phyloP scores from a whole-genome alignment of 257 asterid species.

The Dorcoceras hygrometricum region DNA sequence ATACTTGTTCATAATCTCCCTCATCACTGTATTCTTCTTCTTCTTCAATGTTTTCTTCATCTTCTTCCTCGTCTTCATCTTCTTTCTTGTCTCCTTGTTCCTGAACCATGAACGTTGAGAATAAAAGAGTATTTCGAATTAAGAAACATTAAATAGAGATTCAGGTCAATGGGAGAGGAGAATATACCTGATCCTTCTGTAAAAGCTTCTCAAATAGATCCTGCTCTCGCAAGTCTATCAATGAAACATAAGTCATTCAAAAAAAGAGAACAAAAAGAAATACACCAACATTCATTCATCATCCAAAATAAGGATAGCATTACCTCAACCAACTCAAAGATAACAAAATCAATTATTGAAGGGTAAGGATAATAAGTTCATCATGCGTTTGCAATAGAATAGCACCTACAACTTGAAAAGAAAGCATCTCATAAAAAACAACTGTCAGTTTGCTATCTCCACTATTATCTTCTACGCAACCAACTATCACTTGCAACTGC shows the following conservation, averaged over 20 bases:
- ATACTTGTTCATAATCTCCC: slow-evolving; percentile 68
- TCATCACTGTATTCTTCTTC: slow-evolving; percentile 57
- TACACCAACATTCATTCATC: neutral
- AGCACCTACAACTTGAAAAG: neutral
- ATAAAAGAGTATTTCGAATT: neutral
- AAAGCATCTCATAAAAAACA: neutral
- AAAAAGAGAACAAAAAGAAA: neutral
- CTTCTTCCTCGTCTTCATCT: slow-evolving; percentile 54
- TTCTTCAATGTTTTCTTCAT: slow-evolving; percentile 36
- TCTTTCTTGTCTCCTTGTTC: slow-evolving; percentile 44
- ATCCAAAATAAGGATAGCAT: neutral
- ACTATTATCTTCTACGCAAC: no score
- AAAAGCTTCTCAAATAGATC: slow-evolving; percentile 59
- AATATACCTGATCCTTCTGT: slow-evolving; percentile 36
- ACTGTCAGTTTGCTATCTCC: no score
- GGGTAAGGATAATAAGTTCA: neutral
- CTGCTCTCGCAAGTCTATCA: slow-evolving; percentile 40
- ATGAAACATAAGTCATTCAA: slow-evolving; percentile 3
- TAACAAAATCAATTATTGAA: neutral
- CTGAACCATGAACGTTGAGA: slow-evolving; percentile 30
- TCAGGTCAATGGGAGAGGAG: slow-evolving; percentile 6
- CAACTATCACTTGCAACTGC: no score
- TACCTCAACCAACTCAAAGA: neutral
- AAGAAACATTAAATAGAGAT: neutral
- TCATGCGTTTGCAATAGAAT: neutral